Evolutionary conservation across 352 stramenopile species (phyloP), one percentile per base, ranked within the genome.

Genomic region (Globisporangium echinulatum): DNA sequence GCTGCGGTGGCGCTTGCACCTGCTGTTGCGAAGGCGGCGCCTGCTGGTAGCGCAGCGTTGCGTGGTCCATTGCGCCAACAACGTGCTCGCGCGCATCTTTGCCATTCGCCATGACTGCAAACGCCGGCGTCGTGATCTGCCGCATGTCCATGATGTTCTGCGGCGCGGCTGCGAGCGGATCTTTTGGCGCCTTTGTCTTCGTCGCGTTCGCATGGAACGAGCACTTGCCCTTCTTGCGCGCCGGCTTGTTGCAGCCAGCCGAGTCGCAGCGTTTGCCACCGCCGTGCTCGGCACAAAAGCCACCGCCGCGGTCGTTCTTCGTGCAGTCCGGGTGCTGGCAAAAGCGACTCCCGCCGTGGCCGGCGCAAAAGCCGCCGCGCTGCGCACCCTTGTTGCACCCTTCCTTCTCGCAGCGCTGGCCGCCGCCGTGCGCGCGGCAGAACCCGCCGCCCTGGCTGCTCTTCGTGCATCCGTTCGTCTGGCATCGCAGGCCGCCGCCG

Each of bases 171-270:
- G 62, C 55, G 0, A 77, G 54, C 19, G 75, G 62, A 51, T 88
- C 76, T 65, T 89, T 89, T 0, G 74, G 62, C 2, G 72, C 48
- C 63, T 91, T 91, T 49, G 68, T 69, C 75, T 91, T 91, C 62
- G 76, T 72, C 37, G 77, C 79, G 36, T 91, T 91, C 4, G 79
- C 82, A 59, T 96, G 87, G 65, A 86, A 83, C 40, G 85, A 94
- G 71, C 87, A 96, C 65, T 92, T 91, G 52, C 87, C 87, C 64
- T 90, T 87, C 64, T 92, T 92, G 36, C 87, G 81, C 39, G 83
- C 83, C 0, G 85, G 87, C 53, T 88, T 88, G 68, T 89, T 88
- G 72, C 87, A 96, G 39, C 72, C 76, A 4, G 77, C 52, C 54
- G 87, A 65, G 58, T 87, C 79, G 66, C 87, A 96, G 15, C 85